Conservation (phyloP, 345 rosid genomes). For the Luvunga scandens region DNA sequence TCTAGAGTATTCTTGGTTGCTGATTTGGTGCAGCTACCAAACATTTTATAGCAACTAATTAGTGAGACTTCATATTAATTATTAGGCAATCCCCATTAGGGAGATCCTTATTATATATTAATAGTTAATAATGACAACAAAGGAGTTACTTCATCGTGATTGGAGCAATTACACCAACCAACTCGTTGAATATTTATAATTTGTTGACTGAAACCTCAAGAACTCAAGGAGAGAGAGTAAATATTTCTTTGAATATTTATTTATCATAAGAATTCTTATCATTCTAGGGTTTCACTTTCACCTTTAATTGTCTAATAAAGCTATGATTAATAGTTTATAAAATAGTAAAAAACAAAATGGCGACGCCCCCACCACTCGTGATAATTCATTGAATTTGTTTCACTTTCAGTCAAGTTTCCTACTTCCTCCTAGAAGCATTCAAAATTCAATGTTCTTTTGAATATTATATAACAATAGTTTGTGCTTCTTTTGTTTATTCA, state of each 20-base stretch:
- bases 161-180: not conserved
- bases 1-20: too few relatives aligned
- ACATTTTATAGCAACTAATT: too few relatives aligned
- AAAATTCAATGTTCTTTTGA: not conserved
- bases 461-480: not conserved
- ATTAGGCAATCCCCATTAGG: too few relatives aligned
- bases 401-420: not conserved
- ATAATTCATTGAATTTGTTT: slow-evolving; percentile 2
- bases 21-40: too few relatives aligned
- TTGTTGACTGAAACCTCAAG: too few relatives aligned
- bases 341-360: not conserved
- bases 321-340: not conserved
- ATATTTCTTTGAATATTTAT: not conserved
- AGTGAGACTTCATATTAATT: not conserved
- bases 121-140: not conserved
- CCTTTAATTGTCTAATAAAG: not conserved
- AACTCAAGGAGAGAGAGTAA: too few relatives aligned
- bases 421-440: not conserved
- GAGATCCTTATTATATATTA: not conserved
- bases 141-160: not conserved
- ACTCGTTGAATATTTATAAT: too few relatives aligned
- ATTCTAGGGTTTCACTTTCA: not conserved
- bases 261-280: not conserved
- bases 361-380: not conserved
- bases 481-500: not conserved